Conservation (phyloP, 2,329 filamentous ascomycete genomes). For the Exophiala dermatitidis region DNA sequence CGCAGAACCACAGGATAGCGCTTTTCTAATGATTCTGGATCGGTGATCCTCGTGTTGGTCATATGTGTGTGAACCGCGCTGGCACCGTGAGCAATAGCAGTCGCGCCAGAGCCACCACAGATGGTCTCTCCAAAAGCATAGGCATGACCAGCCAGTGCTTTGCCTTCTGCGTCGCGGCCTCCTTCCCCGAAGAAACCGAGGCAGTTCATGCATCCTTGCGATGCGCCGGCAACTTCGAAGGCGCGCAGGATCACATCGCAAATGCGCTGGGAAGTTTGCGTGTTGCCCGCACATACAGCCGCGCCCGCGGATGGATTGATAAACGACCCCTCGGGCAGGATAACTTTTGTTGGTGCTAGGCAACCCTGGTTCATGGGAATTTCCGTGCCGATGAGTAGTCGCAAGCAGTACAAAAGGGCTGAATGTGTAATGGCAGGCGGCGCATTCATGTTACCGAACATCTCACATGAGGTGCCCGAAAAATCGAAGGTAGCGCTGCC, state of each 20-base stretch:
- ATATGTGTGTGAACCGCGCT: slow-evolving; percentile 75
- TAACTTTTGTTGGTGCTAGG: slow-evolving; percentile 27
- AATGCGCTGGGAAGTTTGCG: slow-evolving; percentile 29
- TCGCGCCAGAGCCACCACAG: slow-evolving; percentile 57
- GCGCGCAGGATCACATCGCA: slow-evolving; percentile 32
- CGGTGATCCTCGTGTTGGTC: slow-evolving; percentile 80
- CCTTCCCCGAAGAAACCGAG: slow-evolving; percentile 27
- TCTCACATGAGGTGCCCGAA: slow-evolving; percentile 34
- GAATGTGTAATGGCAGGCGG: slow-evolving; percentile 35
- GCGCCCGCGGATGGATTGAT: slow-evolving; percentile 29
- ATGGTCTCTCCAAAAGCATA: slow-evolving; percentile 55
- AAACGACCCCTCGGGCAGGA: slow-evolving; percentile 27
- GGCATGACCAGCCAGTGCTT: slow-evolving; percentile 57
- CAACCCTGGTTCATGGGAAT: slow-evolving; percentile 33
- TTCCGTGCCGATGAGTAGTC: slow-evolving; percentile 28
- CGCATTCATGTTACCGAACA: slow-evolving; percentile 34
- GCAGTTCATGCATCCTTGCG: slow-evolving; percentile 30
- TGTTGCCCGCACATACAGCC: slow-evolving; percentile 28
- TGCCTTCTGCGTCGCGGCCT: slow-evolving; percentile 23
- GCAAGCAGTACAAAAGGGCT: slow-evolving; percentile 31
- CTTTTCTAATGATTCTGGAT: slow-evolving; percentile 70
- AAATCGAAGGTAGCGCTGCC: slow-evolving; percentile 37
- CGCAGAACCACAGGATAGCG: slow-evolving; percentile 67
- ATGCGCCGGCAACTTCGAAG: slow-evolving; percentile 27
- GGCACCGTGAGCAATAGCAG: slow-evolving; percentile 68